Conservation (phyloP, 139 green algal genomes). For the Axilococcus clingmanii region DNA sequence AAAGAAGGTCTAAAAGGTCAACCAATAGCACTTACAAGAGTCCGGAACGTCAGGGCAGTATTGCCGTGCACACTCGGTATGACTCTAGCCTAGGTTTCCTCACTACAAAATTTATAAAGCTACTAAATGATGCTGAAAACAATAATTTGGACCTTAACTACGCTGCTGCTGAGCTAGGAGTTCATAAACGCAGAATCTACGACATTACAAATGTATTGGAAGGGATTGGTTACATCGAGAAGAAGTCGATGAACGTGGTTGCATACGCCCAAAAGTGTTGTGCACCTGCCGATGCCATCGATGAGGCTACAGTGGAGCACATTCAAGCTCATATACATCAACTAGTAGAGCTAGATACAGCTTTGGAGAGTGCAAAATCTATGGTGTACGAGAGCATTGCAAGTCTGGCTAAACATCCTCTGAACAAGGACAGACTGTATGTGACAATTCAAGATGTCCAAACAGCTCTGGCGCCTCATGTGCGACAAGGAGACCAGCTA, state of each 20-base stretch:
- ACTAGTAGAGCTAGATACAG: constrained; percentile 1
- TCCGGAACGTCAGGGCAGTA: not conserved
- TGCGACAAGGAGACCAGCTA: constrained; percentile 55
- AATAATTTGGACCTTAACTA: constrained; percentile 86
- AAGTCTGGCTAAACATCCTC: constrained; percentile 5
- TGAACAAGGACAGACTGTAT: constrained; percentile 53
- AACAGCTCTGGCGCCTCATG: constrained; percentile 35
- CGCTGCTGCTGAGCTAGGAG: constrained; percentile 68
- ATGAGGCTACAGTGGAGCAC: not conserved
- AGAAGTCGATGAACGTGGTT: constrained; percentile 87
- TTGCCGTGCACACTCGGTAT: constrained; percentile 32
- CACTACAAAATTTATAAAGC: constrained; percentile 84
- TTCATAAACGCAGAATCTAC: constrained; percentile 92
- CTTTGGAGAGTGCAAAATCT: not conserved
- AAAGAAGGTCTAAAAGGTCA: not conserved
- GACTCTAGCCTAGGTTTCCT: constrained; percentile 80
- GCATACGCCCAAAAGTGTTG: not conserved
- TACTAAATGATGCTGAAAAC: constrained; percentile 62
- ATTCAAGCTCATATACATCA: not conserved
- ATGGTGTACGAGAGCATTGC: constrained; percentile 1
- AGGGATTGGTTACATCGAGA: constrained; percentile 90
- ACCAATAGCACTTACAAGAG: constrained; percentile 7
- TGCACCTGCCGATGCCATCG: not conserved
- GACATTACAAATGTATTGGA: constrained; percentile 99
- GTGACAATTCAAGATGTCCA: constrained; percentile 73